phyloP scores from a whole-genome alignment of 2,329 filamentous ascomycete genomes.

The Furcasterigmium sp. region DNA sequence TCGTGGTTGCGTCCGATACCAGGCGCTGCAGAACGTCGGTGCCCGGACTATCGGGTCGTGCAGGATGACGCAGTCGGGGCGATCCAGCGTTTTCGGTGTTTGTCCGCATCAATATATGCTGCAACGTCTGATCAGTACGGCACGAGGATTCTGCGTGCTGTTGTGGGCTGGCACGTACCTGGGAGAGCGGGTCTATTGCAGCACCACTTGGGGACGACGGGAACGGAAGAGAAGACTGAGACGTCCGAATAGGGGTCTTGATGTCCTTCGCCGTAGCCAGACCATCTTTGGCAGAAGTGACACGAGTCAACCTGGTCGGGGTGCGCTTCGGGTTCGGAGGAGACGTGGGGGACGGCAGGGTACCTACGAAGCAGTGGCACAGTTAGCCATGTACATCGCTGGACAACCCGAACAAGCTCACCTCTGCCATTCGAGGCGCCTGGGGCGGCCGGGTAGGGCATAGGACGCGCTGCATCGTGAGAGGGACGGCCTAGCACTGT shows the following conservation, averaged over 20 bases:
- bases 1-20: constrained; percentile 35
- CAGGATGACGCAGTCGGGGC: constrained; percentile 46
- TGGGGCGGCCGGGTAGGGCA: background rate
- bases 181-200: constrained; percentile 22
- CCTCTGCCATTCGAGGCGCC: background rate
- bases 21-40: constrained; percentile 32
- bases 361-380: background rate
- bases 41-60: constrained; percentile 46
- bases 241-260: constrained; percentile 10
- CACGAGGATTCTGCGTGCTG: background rate
- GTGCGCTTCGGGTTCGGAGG: constrained; percentile 5
- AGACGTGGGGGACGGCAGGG: background rate
- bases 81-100: constrained; percentile 57
- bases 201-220: constrained; percentile 3
- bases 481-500: background rate
- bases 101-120: constrained; percentile 63
- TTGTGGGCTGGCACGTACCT: constrained; percentile 13
- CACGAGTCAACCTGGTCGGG: constrained; percentile 6
- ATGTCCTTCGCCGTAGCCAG: constrained; percentile 7
- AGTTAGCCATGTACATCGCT: too few relatives aligned
- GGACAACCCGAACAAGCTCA: too few relatives aligned
- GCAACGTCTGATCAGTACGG: background rate
- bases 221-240: constrained; percentile 9
- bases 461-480: background rate
- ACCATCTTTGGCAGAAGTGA: constrained; percentile 8